These are phyloP conservation scores for Closterium sp. DNA, from an alignment of 139 green algal genomes.

Conservation along the genomic window DNA sequence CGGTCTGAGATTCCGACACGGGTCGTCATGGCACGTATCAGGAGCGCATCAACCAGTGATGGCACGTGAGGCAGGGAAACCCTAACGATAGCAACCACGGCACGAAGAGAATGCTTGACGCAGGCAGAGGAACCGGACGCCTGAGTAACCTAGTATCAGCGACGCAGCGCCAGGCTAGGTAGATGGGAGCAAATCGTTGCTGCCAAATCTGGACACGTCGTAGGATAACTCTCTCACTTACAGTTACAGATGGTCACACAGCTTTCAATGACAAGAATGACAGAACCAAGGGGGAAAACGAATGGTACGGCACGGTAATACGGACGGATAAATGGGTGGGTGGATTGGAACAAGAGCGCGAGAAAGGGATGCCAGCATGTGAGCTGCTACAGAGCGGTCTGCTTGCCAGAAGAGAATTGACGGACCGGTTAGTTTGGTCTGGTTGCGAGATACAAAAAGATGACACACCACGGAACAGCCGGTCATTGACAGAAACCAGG, in stretches of 20 bases:
- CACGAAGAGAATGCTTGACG: neutral
- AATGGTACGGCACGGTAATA: neutral
- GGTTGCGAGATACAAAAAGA: neutral
- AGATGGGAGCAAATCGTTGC: neutral
- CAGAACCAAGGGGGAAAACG: neutral
- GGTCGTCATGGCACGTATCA: neutral
- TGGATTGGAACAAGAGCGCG: no score
- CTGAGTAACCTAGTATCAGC: neutral
- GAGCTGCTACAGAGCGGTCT: neutral
- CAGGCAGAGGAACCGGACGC: neutral
- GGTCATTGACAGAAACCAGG: neutral
- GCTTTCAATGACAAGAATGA: neutral
- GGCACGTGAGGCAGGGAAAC: neutral
- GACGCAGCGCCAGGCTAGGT: neutral
- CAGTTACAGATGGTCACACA: no score
- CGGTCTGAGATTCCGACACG: neutral
- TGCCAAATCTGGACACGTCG: neutral
- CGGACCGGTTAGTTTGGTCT: no score
- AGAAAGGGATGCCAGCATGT: neutral
- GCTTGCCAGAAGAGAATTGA: neutral
- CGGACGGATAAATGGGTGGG: no score
- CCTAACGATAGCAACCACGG: neutral
- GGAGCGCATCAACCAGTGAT: neutral
- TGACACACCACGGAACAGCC: neutral
- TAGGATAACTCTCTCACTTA: no score